Base-by-base conservation (phyloP, 2,329 filamentous ascomycete genomes). In the Alternaria gaisen region DNA sequence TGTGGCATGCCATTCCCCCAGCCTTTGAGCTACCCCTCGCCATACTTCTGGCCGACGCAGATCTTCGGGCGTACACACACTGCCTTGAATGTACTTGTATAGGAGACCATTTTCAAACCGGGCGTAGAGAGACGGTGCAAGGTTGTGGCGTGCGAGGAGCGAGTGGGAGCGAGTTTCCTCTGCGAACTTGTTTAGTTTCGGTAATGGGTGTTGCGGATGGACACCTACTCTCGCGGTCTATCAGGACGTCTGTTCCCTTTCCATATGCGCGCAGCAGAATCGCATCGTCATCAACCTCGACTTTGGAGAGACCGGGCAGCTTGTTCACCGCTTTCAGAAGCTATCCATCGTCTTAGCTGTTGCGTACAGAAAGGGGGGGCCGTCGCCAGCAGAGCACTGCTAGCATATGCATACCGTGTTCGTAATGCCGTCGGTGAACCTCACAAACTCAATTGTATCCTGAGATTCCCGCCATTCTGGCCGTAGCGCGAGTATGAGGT, bases 381-480 rank as follows among this genome's bases (percentile, higher is more conserved):
- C 41, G 41, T 50, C 10, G 41, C 16, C 43, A 47, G n/a, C 28
- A n/a, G 4, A 32, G 42, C 51, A 14, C 28, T 59, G 50, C 32
- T 16, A 47, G 54, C 28, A 18, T 34, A 56, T 48, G 83, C 85
- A 69, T 81, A 88, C 86, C 67, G 94, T 98, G 81, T 99, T 99
- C 68, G 95, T 99, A 81, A 98, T 99, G 75, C 95, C 95, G 74
- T 99, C 95, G 40, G 93, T 99, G 83, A 98, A 99, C 66, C 91
- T 90, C 68, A 93, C 86, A 76, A 98, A 92, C 73, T 95, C 89
- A 71, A 99, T 86, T 43, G 90, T 87, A 58, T 91, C 91, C 66
- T 89, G 88, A 36, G 86, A 83, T 48, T 86, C 85, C 68, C 88
- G 85, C 95, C 95, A 99, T 71, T 96, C 88, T 11, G 94, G 94